A percentile compares a stretch with the other conserved stretches of the same genome.
Conservation (phyloP, 164 flowering plant species). For the Vitis rupestris region DNA sequence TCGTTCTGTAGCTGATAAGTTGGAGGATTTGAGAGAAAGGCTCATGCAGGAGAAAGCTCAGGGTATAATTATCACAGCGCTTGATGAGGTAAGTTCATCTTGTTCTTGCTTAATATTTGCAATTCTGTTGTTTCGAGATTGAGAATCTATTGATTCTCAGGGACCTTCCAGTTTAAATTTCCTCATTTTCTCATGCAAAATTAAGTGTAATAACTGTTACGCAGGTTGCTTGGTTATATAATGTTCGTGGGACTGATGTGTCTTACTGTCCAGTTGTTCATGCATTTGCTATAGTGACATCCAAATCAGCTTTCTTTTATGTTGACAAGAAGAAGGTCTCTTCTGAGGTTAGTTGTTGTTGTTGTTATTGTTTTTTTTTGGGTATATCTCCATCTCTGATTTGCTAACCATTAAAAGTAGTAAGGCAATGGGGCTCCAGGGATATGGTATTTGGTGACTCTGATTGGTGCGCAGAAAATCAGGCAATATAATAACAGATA, state of each 20-base stretch:
- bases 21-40: slow-evolving; percentile 68
- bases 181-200: slow-evolving; percentile 2
- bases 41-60: slow-evolving; percentile 60
- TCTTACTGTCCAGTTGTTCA: slow-evolving; percentile 91
- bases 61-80: slow-evolving; percentile 66
- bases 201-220: slow-evolving; percentile 1
- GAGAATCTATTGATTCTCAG: not conserved
- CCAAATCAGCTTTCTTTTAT: slow-evolving; percentile 74
- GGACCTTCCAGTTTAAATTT: not conserved
- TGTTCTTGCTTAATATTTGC: not conserved
- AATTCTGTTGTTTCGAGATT: not conserved
- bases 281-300: slow-evolving; percentile 85
- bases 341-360: slow-evolving; percentile 56
- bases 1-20: slow-evolving; percentile 66
- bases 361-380: not conserved
- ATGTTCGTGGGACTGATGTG: slow-evolving; percentile 89
- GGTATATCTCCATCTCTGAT: not conserved
- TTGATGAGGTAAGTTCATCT: slow-evolving; percentile 69
- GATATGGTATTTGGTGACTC: not conserved
- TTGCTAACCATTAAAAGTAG: too few relatives aligned
- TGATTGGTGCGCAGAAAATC: not conserved
- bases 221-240: slow-evolving; percentile 98
- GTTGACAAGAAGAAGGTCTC: slow-evolving; percentile 78
- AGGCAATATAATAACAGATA: too few relatives aligned
- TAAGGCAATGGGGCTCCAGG: not conserved